phyloP scores from a whole-genome alignment of 2,329 filamentous ascomycete genomes.

The Ophiosphaerella narmari region DNA sequence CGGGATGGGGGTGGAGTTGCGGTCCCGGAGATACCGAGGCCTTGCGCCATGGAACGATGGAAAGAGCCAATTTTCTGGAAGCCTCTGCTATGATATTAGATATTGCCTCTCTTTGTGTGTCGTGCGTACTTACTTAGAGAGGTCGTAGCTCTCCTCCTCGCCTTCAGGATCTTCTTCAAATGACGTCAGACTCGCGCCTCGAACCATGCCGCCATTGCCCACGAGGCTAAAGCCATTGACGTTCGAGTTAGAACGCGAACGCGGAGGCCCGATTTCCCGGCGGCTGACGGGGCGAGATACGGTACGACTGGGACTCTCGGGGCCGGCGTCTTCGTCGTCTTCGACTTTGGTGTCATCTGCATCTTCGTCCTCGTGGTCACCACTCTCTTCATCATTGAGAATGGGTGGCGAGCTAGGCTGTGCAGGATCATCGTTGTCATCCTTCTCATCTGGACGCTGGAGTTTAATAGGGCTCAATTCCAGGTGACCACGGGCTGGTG shows the following conservation, averaged over 20 bases:
- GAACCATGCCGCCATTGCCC: slow-evolving; percentile 39
- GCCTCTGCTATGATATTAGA: slow-evolving; percentile 44
- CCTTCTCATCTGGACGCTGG: slow-evolving; percentile 36
- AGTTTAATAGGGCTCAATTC: slow-evolving; percentile 45
- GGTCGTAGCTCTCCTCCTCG: slow-evolving; percentile 54
- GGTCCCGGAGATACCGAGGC: slow-evolving; percentile 21
- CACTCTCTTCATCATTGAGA: slow-evolving; percentile 28
- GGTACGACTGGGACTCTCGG: slow-evolving; percentile 42
- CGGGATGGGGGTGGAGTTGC: slow-evolving; percentile 21
- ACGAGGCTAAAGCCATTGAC: slow-evolving; percentile 30
- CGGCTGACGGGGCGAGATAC: slow-evolving; percentile 43
- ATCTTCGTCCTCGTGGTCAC: slow-evolving; percentile 36
- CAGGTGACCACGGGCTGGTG: slow-evolving; percentile 59
- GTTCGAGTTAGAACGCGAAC: slow-evolving; percentile 39
- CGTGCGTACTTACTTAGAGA: slow-evolving; percentile 52
- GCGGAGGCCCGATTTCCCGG: slow-evolving; percentile 30
- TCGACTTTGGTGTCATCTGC: slow-evolving; percentile 34
- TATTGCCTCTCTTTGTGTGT: not conserved
- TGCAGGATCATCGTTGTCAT: slow-evolving; percentile 34
- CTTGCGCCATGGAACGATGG: slow-evolving; percentile 45
- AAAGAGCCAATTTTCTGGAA: slow-evolving; percentile 57
- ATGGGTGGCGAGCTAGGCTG: slow-evolving; percentile 44
- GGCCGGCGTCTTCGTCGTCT: slow-evolving; percentile 41
- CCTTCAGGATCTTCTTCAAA: slow-evolving; percentile 49
- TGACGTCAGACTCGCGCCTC: slow-evolving; percentile 40